Conservation (phyloP, 371 early-diverging fungal genomes). For the Mortierella sp. region DNA sequence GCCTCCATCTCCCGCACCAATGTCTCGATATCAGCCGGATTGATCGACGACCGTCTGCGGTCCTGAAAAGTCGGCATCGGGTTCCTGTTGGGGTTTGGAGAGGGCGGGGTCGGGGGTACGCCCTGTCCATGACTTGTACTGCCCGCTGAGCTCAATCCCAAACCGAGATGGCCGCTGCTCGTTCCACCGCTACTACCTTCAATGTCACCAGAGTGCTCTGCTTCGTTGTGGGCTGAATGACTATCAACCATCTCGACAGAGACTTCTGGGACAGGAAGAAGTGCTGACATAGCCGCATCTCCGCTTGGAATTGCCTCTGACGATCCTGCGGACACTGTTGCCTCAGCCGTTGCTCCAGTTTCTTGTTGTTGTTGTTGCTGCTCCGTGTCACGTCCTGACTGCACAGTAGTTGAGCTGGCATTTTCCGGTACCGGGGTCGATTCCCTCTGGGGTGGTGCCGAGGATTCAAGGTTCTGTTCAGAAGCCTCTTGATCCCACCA, state of each 20-base stretch:
- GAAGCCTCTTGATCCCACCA: neutral
- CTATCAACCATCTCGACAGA: constrained; percentile 9
- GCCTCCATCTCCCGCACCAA: constrained; percentile 51
- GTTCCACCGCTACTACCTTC: neutral
- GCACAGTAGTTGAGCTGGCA: neutral
- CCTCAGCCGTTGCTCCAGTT: neutral
- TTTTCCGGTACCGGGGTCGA: neutral
- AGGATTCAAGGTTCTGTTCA: neutral
- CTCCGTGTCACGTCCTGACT: neutral
- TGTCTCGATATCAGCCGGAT: constrained; percentile 54
- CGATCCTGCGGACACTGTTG: neutral
- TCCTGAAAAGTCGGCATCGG: constrained; percentile 60
- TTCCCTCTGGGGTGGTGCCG: neutral
- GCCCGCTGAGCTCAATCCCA: neutral
- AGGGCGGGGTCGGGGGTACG: constrained; percentile 48
- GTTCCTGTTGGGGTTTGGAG: constrained; percentile 47
- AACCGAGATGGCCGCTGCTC: neutral
- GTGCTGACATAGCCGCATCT: neutral
- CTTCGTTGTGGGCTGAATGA: neutral
- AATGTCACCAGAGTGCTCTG: neutral
- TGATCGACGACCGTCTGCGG: constrained; percentile 42
- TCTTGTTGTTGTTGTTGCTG: neutral
- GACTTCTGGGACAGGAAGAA: neutral
- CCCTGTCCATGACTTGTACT: constrained; percentile 1
- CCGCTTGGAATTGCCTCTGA: neutral